Evolutionary conservation across 441 rosid genomes (phyloP).

Genomic region (Aquilaria agallochum): DNA sequence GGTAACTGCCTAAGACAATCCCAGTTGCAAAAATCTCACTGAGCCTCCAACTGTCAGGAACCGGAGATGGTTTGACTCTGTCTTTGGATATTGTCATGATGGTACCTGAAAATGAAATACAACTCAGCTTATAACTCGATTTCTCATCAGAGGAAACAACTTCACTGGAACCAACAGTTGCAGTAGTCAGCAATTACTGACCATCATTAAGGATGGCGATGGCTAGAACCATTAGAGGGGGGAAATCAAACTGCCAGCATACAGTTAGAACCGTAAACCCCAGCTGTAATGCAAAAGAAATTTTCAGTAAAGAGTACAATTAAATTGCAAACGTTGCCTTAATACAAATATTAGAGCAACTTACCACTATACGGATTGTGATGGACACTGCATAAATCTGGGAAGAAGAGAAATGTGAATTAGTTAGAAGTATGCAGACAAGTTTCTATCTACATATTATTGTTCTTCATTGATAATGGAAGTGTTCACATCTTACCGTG

Average conservation of each 20-base stretch:
- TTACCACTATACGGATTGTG: constrained; percentile 42
- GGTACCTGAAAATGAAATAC: constrained; percentile 28
- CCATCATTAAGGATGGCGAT: constrained; percentile 32
- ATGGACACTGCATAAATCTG: constrained; percentile 43
- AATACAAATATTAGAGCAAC: background rate
- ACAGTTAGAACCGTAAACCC: constrained; percentile 26
- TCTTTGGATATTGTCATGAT: constrained; percentile 54
- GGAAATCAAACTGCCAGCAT: constrained; percentile 29
- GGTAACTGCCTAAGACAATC: constrained; percentile 35
- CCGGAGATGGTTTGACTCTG: background rate
- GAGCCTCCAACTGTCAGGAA: constrained; percentile 47
- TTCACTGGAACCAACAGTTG: background rate
- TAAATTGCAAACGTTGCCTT: background rate
- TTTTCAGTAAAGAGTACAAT: background rate
- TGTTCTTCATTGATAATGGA: background rate
- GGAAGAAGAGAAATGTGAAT: constrained; percentile 3
- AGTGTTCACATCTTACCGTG: constrained; percentile 20
- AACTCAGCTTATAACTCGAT: too few relatives aligned
- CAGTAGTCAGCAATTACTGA: background rate
- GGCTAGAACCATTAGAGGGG: constrained; percentile 35
- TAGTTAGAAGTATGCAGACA: background rate
- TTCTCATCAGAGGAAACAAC: background rate
- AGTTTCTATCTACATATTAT: background rate
- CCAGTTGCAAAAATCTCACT: constrained; percentile 37
- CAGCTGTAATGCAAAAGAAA: constrained; percentile 12